Conservation (phyloP, 371 early-diverging fungal genomes). For the Synchytrium microbalum region DNA sequence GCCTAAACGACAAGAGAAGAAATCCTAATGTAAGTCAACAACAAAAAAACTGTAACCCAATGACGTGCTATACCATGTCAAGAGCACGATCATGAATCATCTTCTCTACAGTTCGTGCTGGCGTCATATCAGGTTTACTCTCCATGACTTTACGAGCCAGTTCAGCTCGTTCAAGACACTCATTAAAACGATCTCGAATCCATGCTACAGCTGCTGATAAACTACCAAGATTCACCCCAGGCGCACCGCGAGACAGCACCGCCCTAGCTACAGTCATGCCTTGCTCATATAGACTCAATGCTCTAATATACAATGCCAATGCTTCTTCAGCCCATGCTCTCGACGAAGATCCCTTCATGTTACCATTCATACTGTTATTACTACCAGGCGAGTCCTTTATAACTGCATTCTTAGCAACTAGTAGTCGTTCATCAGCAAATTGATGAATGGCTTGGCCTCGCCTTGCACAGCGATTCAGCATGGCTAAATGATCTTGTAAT, state of each 20-base stretch:
- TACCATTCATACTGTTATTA: conserved; percentile 2
- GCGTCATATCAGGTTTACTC: too few relatives aligned
- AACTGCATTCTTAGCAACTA: conserved; percentile 1
- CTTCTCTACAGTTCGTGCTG: too few relatives aligned
- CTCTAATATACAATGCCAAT: not conserved
- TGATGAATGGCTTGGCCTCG: conserved; percentile 29
- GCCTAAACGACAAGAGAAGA: too few relatives aligned
- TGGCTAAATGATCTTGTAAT: conserved; percentile 13
- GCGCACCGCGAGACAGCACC: not conserved
- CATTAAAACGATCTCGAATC: conserved; percentile 81
- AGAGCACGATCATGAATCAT: too few relatives aligned
- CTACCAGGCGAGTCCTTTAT: not conserved
- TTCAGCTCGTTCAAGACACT: conserved; percentile 74
- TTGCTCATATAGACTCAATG: not conserved
- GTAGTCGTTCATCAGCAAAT: conserved; percentile 23
- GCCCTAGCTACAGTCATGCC: too few relatives aligned
- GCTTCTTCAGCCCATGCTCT: too few relatives aligned
- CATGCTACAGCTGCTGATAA: conserved; percentile 61
- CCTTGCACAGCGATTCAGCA: conserved; percentile 25
- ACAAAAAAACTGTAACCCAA: too few relatives aligned
- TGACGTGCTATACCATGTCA: too few relatives aligned
- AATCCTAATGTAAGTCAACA: too few relatives aligned
- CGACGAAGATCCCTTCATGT: not conserved
- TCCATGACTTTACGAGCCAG: conserved; percentile 14
- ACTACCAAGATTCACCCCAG: not conserved